A percentile compares a stretch with the other conserved stretches of the same genome.
Conservation (phyloP, 202 grass and related monocot genomes). For the Carex sylvatica region DNA sequence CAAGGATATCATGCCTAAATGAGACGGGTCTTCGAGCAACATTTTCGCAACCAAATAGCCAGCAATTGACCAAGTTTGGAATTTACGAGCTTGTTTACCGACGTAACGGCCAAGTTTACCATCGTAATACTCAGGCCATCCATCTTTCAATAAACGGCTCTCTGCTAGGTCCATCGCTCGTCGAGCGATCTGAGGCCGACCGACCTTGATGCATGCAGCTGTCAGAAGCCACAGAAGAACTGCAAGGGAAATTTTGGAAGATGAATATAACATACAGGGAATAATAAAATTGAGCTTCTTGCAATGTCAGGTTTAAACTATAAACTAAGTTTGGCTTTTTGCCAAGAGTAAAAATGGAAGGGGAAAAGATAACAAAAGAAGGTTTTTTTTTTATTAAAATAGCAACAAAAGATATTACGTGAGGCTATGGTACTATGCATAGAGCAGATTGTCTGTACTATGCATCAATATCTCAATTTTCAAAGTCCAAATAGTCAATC, state of each 20-base stretch:
- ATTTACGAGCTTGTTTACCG: conserved; percentile 90
- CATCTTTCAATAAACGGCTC: conserved; percentile 60
- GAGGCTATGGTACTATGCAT: too few relatives aligned
- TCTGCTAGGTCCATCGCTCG: conserved; percentile 67
- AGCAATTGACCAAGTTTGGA: conserved; percentile 86
- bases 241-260: conserved; percentile 34
- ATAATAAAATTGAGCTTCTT: neutral
- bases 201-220: conserved; percentile 82
- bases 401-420: neutral
- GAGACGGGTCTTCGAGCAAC: conserved; percentile 93
- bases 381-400: neutral
- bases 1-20: conserved; percentile 87
- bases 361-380: neutral
- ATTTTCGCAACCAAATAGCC: conserved; percentile 93
- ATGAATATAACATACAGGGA: neutral
- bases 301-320: neutral
- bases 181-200: conserved; percentile 77
- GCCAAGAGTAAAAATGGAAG: neutral
- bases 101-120: conserved; percentile 74
- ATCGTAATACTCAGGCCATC: conserved; percentile 96
- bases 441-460: too few relatives aligned
- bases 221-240: conserved; percentile 89
- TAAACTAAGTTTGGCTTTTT: too few relatives aligned
- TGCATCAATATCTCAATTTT: too few relatives aligned
- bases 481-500: too few relatives aligned